Evolutionary conservation across 2,329 filamentous ascomycete genomes (phyloP), one percentile per base, ranked within the genome.

Genomic region (Exophiala sideris): DNA sequence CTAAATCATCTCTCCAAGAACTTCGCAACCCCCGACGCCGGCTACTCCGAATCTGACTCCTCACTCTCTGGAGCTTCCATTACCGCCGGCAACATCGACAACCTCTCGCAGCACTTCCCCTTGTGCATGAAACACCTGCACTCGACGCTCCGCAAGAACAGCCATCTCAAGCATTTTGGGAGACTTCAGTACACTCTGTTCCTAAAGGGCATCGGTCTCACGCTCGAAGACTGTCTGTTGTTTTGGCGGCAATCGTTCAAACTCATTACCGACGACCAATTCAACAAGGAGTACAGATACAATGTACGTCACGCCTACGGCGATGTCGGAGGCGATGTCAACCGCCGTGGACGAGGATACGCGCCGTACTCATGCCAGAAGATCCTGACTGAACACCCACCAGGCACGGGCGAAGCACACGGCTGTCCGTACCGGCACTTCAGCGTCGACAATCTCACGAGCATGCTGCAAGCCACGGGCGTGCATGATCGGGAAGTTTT

Each of bases 381-480:
- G 74, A 91, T 99, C 48, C 78, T 97, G 21, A 94, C 86, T 0
- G 94, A 99, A 67, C 86, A 91, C 56, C 84, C 89, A 0, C 91
- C 92, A 0, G 88, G 91, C 0, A 83, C 88, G 0, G 91, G 91
- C 2, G 91, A 99, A 72, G 82, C 86, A 0, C 92, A 99, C 69
- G 94, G 94, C n/a, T 99, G 94, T 68, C 94, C 94, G 0, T 99
- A 97, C 70, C 80, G 94, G 29, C 92, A 96, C 68, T 97, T 96
- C 69, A 88, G 84, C 56, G 73, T 87, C 46, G 94, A 99, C 59
- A 99, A 97, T 64, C 79, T 99, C 36, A 82, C 86, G 21, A 71
- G 81, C 0, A 73, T 97, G 61, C 77, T 96, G 40, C 87, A 95
- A 67, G 76, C 80, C 12, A 87, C 89, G 44, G 94, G 92, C 0